Conservation (phyloP, 805 yeast genomes). For the Hanseniaspora hatyaiensis region DNA sequence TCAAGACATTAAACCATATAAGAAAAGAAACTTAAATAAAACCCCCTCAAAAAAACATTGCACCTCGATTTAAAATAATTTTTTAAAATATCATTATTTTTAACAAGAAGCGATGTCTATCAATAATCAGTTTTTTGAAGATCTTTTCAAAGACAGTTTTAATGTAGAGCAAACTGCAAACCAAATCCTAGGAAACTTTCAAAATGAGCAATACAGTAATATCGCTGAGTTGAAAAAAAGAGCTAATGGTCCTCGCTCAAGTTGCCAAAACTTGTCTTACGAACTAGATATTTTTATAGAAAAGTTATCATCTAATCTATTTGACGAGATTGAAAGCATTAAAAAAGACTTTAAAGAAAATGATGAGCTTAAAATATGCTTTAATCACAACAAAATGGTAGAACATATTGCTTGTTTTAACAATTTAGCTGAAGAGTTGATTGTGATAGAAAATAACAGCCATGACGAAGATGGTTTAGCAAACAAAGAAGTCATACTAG, state of each 20-base stretch:
- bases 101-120: no score
- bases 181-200: background rate
- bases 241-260: background rate
- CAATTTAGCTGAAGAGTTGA: background rate
- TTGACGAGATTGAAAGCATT: slow-evolving; percentile 21
- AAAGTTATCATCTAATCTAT: slow-evolving; percentile 16
- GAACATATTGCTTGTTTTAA: no score
- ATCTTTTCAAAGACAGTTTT: background rate
- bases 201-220: background rate
- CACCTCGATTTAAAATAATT: no score
- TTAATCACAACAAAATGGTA: background rate
- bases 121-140: background rate
- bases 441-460: no score
- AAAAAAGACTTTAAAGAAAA: slow-evolving; percentile 18
- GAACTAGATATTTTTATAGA: slow-evolving; percentile 5
- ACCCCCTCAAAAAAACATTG: no score
- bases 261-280: background rate
- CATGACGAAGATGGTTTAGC: no score
- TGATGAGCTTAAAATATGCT: background rate
- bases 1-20: no score
- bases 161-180: background rate
- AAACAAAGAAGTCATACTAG: background rate
- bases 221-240: slow-evolving; percentile 1
- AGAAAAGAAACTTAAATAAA: no score
- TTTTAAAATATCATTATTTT: no score